Conservation (phyloP, 2,329 filamentous ascomycete genomes). For the Beauveria rudraprayagi region DNA sequence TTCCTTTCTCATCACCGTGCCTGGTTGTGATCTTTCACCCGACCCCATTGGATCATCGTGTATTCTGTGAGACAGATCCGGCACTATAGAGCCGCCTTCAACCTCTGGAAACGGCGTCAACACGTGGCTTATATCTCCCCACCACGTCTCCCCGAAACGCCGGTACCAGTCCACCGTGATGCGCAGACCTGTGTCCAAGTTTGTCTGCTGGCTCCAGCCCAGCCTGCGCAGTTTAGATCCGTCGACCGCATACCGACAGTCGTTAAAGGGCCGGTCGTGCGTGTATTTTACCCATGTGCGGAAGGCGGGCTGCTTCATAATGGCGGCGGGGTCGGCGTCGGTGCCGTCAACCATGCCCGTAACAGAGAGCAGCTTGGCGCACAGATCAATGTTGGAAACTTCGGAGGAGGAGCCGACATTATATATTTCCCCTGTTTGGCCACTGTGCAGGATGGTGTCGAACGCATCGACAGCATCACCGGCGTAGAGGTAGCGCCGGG, state of each 20-base stretch:
- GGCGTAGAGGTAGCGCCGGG: slow-evolving; percentile 68
- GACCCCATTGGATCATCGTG: slow-evolving; percentile 24
- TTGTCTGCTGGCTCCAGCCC: slow-evolving; percentile 62
- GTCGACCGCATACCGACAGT: slow-evolving; percentile 65
- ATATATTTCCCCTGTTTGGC: slow-evolving; percentile 66
- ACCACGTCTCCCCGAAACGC: slow-evolving; percentile 59
- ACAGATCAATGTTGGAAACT: slow-evolving; percentile 65
- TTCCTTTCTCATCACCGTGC: too few relatives aligned
- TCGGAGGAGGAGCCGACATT: slow-evolving; percentile 75
- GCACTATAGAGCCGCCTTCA: slow-evolving; percentile 45
- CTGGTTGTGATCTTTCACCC: neutral
- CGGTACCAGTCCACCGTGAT: slow-evolving; percentile 64
- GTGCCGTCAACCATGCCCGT: slow-evolving; percentile 48
- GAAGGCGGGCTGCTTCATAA: slow-evolving; percentile 23
- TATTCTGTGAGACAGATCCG: slow-evolving; percentile 33
- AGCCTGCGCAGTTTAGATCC: slow-evolving; percentile 58
- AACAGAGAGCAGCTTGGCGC: slow-evolving; percentile 53
- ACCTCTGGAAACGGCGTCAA: slow-evolving; percentile 61
- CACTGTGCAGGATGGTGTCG: slow-evolving; percentile 75
- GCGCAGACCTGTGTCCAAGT: slow-evolving; percentile 54
- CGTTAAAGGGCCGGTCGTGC: slow-evolving; percentile 71
- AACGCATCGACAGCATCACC: slow-evolving; percentile 75
- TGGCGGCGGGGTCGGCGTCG: slow-evolving; percentile 34
- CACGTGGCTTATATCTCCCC: slow-evolving; percentile 63
- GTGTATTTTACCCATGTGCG: slow-evolving; percentile 65